phyloP scores from a whole-genome alignment of 2,329 filamentous ascomycete species.

The Colletotrichum sp. region DNA sequence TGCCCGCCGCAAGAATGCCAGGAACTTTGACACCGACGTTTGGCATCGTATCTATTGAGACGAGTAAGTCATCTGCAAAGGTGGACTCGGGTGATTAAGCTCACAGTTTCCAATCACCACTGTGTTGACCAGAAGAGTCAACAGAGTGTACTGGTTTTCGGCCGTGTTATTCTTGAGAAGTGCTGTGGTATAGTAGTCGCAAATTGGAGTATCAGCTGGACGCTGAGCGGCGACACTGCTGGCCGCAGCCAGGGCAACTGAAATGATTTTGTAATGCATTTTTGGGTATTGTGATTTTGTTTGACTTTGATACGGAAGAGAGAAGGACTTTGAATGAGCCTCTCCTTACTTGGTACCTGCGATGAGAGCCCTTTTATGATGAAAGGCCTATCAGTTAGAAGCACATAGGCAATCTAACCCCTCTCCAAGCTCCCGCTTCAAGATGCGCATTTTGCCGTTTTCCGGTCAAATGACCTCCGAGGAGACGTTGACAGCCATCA shows the following conservation, averaged over 20 bases:
- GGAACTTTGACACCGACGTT: slow-evolving; percentile 57
- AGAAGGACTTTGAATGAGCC: not conserved
- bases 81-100: not conserved
- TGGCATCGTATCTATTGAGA: slow-evolving; percentile 49
- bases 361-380: not conserved
- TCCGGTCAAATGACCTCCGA: not conserved
- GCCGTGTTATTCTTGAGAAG: slow-evolving; percentile 64
- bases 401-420: not conserved
- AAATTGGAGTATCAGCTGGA: slow-evolving; percentile 56
- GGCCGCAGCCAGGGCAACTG: slow-evolving; percentile 28
- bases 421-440: not conserved
- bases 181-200: slow-evolving; percentile 68
- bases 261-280: slow-evolving; percentile 30
- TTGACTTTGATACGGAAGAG: not conserved
- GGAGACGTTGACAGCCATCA: not conserved
- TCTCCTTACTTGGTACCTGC: not conserved
- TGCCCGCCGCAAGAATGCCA: slow-evolving; percentile 61
- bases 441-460: not conserved
- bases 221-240: slow-evolving; percentile 44
- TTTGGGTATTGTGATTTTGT: not conserved
- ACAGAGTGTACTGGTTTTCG: slow-evolving; percentile 58
- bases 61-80: not conserved
- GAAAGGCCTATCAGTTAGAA: not conserved
- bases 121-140: slow-evolving; percentile 66
- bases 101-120: slow-evolving; percentile 67